Base-by-base conservation (phyloP, 1,139 yeast genomes). In the Saccharomyces hybrid region DNA sequence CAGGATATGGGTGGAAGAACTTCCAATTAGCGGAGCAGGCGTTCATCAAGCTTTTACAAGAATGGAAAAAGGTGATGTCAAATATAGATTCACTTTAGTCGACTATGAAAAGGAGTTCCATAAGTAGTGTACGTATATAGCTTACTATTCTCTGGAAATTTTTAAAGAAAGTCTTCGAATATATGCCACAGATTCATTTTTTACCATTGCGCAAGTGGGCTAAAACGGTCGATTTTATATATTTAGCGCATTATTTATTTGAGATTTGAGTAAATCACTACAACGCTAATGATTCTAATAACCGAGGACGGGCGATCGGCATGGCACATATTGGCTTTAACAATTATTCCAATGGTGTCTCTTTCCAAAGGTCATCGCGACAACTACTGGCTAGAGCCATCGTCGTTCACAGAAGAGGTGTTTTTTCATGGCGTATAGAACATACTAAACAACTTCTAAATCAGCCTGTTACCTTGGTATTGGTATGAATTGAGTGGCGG, bases 31-130 rank as follows among this genome's bases (percentile, higher is more conserved):
- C 52, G 82, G 76, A 64, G 78, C 71, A 52, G 77, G 77, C 59
- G 78, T 79, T 51, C 71, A 74, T 49, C 73, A 75, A 61, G 85
- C 81, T 5, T 75, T 80, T 60, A 74, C 75, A 51, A 76, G 79
- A 65, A 73, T 79, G 61, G 75, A 75, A 51, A 62, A 70, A 23
- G 82, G 83, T 63, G 83, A 82, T 58, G 84, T 81, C 54, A 77
- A 78, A 59, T 84, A 82, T 68, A 80, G 89, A 74, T 78, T 82
- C 64, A 84, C 83, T 11, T 73, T 84, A 62, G 78, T 80, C 53
- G 83, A 60, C 42, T 64, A 41, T 44, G 61, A 60, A 42, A 61
- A 61, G 49, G 59, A 57, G 50, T 61, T 61, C 32, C 41, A 47
- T 26, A 46, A 41, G 41, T 49, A 42, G 44, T n/a, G 25, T 41